Evolutionary conservation across 768 basidiomycete genomes (phyloP).

Genomic region (Hericium coralloides): DNA sequence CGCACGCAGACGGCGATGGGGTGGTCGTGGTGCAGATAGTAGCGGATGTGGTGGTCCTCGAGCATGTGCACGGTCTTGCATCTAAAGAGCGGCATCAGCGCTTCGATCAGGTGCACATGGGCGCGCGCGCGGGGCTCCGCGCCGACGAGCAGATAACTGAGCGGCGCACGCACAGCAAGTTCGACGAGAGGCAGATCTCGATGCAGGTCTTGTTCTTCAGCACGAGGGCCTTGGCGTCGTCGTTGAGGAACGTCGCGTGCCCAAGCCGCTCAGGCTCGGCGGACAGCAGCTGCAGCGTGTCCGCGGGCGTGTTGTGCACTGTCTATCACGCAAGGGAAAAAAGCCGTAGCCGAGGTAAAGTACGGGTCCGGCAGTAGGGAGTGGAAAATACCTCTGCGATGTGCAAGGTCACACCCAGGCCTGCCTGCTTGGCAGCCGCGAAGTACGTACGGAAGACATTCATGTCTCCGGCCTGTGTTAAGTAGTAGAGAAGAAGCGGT

Average conservation of each 20-base stretch:
- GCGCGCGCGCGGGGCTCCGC: background rate
- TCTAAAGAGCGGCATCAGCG: conserved; percentile 24
- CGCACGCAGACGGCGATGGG: conserved; percentile 73
- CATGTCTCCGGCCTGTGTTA: conserved; percentile 51
- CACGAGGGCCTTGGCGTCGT: conserved; percentile 48
- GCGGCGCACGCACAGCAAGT: conserved; percentile 46
- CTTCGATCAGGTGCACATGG: background rate
- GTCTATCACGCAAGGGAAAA: conserved; percentile 29
- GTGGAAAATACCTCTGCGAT: conserved; percentile 61
- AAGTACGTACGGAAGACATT: conserved; percentile 42
- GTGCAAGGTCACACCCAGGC: conserved; percentile 70
- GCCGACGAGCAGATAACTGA: too few species aligned
- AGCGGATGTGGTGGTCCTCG: conserved; percentile 64
- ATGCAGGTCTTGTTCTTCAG: conserved; percentile 48
- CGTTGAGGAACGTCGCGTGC: conserved; percentile 73
- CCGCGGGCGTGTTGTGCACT: conserved; percentile 36
- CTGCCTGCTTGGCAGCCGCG: conserved; percentile 43
- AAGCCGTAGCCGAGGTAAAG: background rate
- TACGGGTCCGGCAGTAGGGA: background rate
- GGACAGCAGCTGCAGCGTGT: conserved; percentile 53
- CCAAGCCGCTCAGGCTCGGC: conserved; percentile 62
- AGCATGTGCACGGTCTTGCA: conserved; percentile 60
- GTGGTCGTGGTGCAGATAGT: conserved; percentile 54
- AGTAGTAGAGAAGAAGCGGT: background rate
- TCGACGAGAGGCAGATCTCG: conserved; percentile 78